A percentile compares a stretch with the other conserved stretches of the same genome.
phyloP scores from a whole-genome alignment of 352 stramenopile species.

The Globisporangium paddicum region DNA sequence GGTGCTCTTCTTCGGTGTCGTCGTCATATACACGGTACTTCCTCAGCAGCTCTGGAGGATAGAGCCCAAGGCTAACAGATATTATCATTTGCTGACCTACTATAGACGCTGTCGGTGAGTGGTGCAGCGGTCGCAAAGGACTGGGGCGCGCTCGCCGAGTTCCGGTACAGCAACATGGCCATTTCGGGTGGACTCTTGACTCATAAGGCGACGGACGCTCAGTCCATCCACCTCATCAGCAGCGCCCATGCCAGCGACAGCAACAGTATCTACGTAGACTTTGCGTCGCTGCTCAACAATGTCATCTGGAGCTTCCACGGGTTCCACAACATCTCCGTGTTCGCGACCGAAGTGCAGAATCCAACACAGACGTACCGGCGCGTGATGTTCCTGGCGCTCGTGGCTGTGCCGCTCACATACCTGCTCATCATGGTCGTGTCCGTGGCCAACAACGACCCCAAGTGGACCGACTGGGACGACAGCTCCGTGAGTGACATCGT shows the following conservation, averaged over 20 bases:
- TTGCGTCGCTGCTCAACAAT: conserved; percentile 23
- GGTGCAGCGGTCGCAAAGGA: conserved; percentile 22
- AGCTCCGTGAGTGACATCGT: conserved; percentile 31
- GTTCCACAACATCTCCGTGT: conserved; percentile 52
- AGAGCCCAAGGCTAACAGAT: background rate
- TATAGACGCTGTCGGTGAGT: conserved; percentile 33
- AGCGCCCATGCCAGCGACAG: background rate
- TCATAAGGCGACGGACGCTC: background rate
- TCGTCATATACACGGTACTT: conserved; percentile 34
- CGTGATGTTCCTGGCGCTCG: conserved; percentile 34
- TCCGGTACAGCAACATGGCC: conserved; percentile 21
- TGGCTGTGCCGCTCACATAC: conserved; percentile 42
- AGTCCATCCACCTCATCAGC: background rate
- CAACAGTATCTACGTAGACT: conserved; percentile 13
- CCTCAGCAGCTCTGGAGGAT: background rate
- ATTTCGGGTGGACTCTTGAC: background rate
- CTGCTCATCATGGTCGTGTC: conserved; percentile 30
- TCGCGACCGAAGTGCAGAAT: conserved; percentile 35
- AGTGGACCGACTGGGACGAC: conserved; percentile 40
- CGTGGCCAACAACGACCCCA: conserved; percentile 29
- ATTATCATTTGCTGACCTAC: background rate
- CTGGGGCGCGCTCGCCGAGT: conserved; percentile 31
- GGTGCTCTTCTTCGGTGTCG: conserved; percentile 25
- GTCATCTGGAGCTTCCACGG: conserved; percentile 56
- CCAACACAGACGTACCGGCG: conserved; percentile 29